Conservation (phyloP, 768 basidiomycete species). For the Podaxis sp. region DNA sequence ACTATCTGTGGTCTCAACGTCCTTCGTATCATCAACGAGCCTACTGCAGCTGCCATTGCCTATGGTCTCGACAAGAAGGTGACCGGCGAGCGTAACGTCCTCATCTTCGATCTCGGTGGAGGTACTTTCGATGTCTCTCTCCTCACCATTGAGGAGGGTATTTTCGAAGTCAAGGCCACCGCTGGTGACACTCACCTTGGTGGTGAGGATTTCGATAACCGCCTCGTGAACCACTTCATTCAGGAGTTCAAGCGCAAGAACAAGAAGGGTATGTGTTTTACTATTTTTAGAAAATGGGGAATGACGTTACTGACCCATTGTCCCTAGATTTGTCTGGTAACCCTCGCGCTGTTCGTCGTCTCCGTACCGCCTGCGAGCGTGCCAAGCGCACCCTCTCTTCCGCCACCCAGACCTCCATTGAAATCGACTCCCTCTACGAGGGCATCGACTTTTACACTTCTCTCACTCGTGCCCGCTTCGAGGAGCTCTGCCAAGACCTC, state of each 20-base stretch:
- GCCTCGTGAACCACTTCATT: constrained; percentile 94
- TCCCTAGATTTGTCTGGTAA: constrained; percentile 78
- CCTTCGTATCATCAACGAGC: constrained; percentile 98
- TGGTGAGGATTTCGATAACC: constrained; percentile 98
- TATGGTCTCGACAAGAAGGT: constrained; percentile 98
- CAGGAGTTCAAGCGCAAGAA: constrained; percentile 98
- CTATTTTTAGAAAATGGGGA: not conserved
- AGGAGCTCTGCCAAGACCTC: constrained; percentile 92
- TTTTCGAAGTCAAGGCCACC: constrained; percentile 97
- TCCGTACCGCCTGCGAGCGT: constrained; percentile 97
- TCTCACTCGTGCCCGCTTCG: constrained; percentile 96
- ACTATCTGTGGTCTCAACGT: constrained; percentile 92
- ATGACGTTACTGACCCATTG: constrained; percentile 14
- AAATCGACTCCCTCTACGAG: constrained; percentile 97
- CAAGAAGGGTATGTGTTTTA: constrained; percentile 72
- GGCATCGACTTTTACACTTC: constrained; percentile 99
- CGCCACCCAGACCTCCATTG: constrained; percentile 93
- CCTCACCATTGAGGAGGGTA: constrained; percentile 94
- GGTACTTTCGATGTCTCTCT: constrained; percentile 99
- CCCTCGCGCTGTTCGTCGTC: constrained; percentile 93
- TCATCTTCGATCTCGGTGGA: constrained; percentile 98
- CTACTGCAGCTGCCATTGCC: constrained; percentile 96
- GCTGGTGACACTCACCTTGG: constrained; percentile 98
- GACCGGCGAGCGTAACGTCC: constrained; percentile 86
- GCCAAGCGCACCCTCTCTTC: constrained; percentile 98